Conservation (phyloP, 768 basidiomycete genomes). For the Leccinum barrowsii region DNA sequence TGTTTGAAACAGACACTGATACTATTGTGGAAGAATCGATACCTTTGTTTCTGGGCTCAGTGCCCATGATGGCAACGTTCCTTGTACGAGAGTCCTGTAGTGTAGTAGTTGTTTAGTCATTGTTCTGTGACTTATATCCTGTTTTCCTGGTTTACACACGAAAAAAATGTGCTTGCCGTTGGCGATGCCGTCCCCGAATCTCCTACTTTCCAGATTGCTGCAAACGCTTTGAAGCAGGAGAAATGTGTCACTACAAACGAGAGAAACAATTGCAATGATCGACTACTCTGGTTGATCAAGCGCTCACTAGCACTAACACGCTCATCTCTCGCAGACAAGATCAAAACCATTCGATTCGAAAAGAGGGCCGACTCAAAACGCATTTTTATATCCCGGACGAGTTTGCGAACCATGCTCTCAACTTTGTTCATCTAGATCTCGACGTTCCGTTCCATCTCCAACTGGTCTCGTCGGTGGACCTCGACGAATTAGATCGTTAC, state of each 20-base stretch:
- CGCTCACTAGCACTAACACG: neutral
- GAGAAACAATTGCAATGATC: neutral
- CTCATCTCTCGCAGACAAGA: neutral
- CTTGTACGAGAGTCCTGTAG: neutral
- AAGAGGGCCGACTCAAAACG: neutral
- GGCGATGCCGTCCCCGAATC: neutral
- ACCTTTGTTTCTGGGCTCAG: neutral
- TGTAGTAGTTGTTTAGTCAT: neutral
- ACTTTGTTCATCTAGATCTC: neutral
- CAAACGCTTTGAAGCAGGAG: too few relatives aligned
- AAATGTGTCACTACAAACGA: neutral
- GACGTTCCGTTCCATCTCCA: neutral
- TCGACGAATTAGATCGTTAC: neutral
- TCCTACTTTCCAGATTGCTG: neutral
- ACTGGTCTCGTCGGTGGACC: neutral
- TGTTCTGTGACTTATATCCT: neutral
- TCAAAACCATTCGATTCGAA: neutral
- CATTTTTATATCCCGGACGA: neutral
- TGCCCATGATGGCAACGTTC: neutral
- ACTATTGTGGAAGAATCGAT: neutral
- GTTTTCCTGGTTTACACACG: neutral
- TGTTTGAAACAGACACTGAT: slow-evolving; percentile 1
- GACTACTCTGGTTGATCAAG: too few relatives aligned
- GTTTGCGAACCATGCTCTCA: neutral
- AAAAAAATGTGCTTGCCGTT: neutral